phyloP scores from a whole-genome alignment of 1,284 basidiomycete genomes.

The Stygiomarasmius scandens region DNA sequence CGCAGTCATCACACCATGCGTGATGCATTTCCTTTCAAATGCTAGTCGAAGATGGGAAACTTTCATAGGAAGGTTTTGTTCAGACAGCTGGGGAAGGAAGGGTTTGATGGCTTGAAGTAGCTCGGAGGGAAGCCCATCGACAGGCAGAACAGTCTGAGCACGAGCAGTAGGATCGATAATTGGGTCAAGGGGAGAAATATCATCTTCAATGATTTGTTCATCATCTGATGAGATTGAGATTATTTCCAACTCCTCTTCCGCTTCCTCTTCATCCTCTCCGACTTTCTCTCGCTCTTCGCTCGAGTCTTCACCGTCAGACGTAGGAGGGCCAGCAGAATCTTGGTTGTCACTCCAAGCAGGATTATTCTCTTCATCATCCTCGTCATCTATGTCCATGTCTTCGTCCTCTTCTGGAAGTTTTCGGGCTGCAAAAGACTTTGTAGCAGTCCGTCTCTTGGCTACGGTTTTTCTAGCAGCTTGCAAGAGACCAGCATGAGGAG shows the following conservation, averaged over 20 bases:
- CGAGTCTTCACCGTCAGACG: neutral
- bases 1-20: neutral
- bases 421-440: neutral
- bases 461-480: too few relatives aligned
- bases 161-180: too few relatives aligned
- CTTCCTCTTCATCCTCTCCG: too few relatives aligned
- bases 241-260: neutral
- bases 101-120: conserved; percentile 5
- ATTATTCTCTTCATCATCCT: neutral
- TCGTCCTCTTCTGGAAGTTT: neutral
- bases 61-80: conserved; percentile 13
- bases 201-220: neutral
- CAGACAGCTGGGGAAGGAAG: conserved; percentile 3
- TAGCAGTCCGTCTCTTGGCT: neutral
- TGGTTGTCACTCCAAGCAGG: neutral
- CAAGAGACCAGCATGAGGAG: neutral
- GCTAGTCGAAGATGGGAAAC: conserved; percentile 10
- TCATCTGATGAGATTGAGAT: neutral
- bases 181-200: neutral
- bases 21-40: conserved; percentile 5
- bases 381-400: neutral
- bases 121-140: neutral
- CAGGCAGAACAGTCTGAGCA: neutral
- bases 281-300: too few relatives aligned
- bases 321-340: neutral